Conservation (phyloP, 139 green algal species). For the Auxenochlorella protothecoides region DNA sequence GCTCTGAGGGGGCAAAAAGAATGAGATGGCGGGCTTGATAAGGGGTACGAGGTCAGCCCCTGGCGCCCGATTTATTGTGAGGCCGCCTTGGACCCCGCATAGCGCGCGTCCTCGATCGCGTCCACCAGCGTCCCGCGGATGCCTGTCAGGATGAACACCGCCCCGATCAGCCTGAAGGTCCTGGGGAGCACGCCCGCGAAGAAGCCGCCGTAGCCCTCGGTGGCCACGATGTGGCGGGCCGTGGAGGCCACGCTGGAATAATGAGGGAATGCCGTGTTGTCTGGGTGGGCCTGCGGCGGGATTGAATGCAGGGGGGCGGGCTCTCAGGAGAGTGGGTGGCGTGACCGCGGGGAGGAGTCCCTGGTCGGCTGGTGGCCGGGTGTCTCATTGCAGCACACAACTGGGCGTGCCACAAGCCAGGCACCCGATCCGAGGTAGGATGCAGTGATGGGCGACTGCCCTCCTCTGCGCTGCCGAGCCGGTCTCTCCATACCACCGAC, state of each 20-base stretch:
- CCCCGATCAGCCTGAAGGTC: constrained; percentile 13
- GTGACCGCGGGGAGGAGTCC: too few species aligned
- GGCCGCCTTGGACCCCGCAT: too few species aligned
- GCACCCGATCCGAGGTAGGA: not conserved
- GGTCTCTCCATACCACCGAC: too few species aligned
- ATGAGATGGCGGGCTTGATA: too few species aligned
- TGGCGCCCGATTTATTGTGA: too few species aligned
- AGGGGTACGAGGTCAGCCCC: too few species aligned
- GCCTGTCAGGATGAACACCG: constrained; percentile 28
- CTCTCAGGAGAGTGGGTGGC: too few species aligned
- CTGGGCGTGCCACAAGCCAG: not conserved
- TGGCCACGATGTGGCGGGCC: constrained; percentile 7
- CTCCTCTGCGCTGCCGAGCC: too few species aligned
- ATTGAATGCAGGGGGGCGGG: too few species aligned
- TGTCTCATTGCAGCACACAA: not conserved
- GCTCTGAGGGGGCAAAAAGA: too few species aligned
- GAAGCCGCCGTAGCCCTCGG: constrained; percentile 9
- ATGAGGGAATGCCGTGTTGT: constrained; percentile 9
- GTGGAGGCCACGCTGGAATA: constrained; percentile 17
- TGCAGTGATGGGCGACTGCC: too few species aligned
- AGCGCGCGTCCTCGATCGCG: not conserved
- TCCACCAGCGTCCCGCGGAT: not conserved
- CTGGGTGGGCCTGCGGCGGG: constrained; percentile 21
- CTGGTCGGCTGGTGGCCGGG: too few species aligned
- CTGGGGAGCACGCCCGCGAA: constrained; percentile 21